Evolutionary conservation across 148 eudicot genomes (phyloP).

Genomic region (Heliosperma pusillum): DNA sequence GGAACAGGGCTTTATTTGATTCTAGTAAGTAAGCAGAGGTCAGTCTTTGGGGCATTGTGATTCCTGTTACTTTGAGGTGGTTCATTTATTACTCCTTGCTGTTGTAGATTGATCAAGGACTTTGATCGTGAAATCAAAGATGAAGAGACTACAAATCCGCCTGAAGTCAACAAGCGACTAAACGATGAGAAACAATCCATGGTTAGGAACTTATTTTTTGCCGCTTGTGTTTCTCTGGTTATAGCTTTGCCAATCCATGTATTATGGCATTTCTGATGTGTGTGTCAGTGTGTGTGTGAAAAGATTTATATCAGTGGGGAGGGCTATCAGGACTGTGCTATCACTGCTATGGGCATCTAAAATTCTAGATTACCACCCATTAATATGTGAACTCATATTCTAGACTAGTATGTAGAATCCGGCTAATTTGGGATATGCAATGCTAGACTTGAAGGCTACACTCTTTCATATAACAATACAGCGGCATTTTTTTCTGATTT

Average conservation of each 20-base stretch:
- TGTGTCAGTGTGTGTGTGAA: no score
- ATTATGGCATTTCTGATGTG: background rate
- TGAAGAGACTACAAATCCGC: constrained; percentile 67
- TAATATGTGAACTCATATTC: background rate
- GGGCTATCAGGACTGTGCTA: background rate
- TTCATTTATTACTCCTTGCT: constrained; percentile 1
- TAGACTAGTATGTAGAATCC: background rate
- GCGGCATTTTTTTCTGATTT: background rate
- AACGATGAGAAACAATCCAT: constrained; percentile 93
- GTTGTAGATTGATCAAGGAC: constrained; percentile 70
- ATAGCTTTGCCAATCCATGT: background rate
- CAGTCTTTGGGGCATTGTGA: background rate
- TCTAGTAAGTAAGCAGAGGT: background rate
- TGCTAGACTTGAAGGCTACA: constrained; percentile 4
- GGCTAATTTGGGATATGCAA: background rate
- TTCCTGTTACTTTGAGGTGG: background rate
- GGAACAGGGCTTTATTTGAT: background rate
- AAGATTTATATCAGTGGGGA: background rate
- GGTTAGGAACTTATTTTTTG: constrained; percentile 37
- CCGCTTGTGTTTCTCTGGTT: constrained; percentile 4
- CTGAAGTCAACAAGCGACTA: constrained; percentile 80
- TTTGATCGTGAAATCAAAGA: constrained; percentile 96
- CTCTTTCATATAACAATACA: constrained; percentile 6
- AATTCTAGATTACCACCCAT: background rate
- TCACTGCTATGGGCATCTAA: no score